Base-by-base conservation (phyloP, 805 yeast species). In the Suhomyces tanzawaensis region DNA sequence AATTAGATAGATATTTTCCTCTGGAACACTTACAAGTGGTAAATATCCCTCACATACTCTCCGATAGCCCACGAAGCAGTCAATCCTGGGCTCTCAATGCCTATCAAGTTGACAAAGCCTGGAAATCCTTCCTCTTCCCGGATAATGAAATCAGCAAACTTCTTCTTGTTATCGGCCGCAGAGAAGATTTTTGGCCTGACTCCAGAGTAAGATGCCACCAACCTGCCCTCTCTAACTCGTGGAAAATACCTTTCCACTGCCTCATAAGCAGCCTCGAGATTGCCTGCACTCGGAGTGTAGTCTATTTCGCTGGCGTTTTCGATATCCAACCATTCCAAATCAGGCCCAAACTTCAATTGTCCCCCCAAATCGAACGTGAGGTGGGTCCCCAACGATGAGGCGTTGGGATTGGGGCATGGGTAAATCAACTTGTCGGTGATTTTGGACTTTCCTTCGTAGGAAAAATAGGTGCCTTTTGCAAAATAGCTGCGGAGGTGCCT, bases 51-150 rank as follows among this genome's bases (percentile, higher is more conserved):
- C 6, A 89, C 95, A 50, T 84, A 72, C 51, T 82, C 84, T 0
- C 81, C 96, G 41, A 89, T 87, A 0, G 91, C 95, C 79, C 86
- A 66, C 3, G 89, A 69, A 0, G 93, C 63, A 2, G 97, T 89
- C 41, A 89, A 66, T 0, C 96, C 96, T 0, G 97, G 97, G 51
- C 93, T 83, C 56, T 89, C 97, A 11, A 89, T 88, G 1, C 91
- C 95, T 29, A 88, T 52, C 37, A 86, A 64, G 47, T 86, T 89
- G 19, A 88, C 74, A 51, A 87, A 89, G 1, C 95, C 95, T 2
- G 81, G 82, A 49, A 72, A 79, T 0, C 81, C 89, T 46, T 85
- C 91, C 47, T 85, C 93, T 51, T 83, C 77, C 37, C 77, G 60
- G 22, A 89, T 84, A 16, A 79, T 62, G 55, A 88, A 89, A 54